phyloP scores from a whole-genome alignment of 805 yeast genomes.

The Scheffersomyces coipomensis region DNA sequence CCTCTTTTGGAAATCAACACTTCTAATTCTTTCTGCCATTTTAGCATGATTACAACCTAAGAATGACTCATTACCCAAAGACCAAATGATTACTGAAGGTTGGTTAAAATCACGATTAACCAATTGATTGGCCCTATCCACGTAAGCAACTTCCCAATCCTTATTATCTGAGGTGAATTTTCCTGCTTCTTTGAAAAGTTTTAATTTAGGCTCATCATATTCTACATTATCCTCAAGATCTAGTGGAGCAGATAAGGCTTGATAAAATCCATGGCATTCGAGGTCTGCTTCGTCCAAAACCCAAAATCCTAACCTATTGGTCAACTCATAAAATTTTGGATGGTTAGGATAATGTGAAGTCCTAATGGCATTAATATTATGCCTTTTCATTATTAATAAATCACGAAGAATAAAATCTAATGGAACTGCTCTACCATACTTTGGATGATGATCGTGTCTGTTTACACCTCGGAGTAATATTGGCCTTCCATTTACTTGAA shows the following conservation, averaged over 20 bases:
- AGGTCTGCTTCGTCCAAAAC: constrained; percentile 36
- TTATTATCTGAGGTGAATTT: constrained; percentile 26
- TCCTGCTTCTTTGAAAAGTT: constrained; percentile 13
- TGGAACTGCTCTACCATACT: constrained; percentile 32
- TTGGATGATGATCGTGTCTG: constrained; percentile 35
- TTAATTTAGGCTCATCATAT: constrained; percentile 6
- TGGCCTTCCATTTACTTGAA: constrained; percentile 26
- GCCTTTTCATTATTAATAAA: constrained; percentile 27
- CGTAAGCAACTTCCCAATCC: constrained; percentile 29
- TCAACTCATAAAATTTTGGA: constrained; percentile 26
- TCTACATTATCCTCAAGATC: constrained; percentile 8
- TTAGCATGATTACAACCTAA: constrained; percentile 28
- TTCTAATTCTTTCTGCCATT: constrained; percentile 23
- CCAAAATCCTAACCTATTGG: constrained; percentile 31
- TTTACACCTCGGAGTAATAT: constrained; percentile 31
- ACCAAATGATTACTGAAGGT: constrained; percentile 34
- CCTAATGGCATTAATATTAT: constrained; percentile 33
- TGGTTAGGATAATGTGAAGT: constrained; percentile 37
- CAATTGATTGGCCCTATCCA: constrained; percentile 29
- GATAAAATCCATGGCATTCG: constrained; percentile 34
- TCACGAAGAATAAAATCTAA: constrained; percentile 28
- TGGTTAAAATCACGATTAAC: constrained; percentile 31
- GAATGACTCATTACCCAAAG: constrained; percentile 37
- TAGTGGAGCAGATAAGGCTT: constrained; percentile 8
- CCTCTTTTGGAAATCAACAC: constrained; percentile 18